Base-by-base conservation (phyloP, 2,329 filamentous ascomycete species). In the Chrysoporthe austroafricana region DNA sequence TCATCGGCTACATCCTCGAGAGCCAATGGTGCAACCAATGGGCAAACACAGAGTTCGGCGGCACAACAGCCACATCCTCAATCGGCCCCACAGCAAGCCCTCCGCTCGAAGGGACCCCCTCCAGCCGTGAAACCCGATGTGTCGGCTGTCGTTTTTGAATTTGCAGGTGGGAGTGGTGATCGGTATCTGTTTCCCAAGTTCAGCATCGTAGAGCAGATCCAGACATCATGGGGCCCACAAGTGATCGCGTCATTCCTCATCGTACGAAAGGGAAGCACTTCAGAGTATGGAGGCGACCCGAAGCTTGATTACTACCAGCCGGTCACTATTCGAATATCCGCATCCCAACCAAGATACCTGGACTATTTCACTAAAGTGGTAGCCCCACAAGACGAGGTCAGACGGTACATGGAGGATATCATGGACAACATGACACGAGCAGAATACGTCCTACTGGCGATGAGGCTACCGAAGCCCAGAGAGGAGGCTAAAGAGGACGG, bases 131-230 rank as follows among this genome's bases (percentile, higher is more conserved):
- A 86, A 72, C 85, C 85, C 36, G 89, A 90, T 66, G 85, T 90
- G 56, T 84, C 88, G 1, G 88, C 88, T n/a, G 82, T 91, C 16
- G 86, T 90, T 0, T 86, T 93, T 69, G 90, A 92, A 72, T 92
- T 93, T 76, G 76, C 81, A 5, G 85, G 86, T 59, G 89, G 89
- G 44, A 88, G 82, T 2, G 91, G 91, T 58, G 92, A 95, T 76
- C 86, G 91, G 36, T 94, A 92, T 75, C 80, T 93, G 60, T 94
- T 96, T 71, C 92, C 92, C 2, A 91, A 90, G 72, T 90, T 91
- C 75, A 91, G 90, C 77, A 90, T 95, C 44, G 77, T 95, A 62
- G 91, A 96, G 75, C 89, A 88, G 74, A 80, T 89, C 1, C 74
- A 81, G 11, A 77, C 81, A 2, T 74, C 81, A 3, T 78, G 81